Base-by-base conservation (phyloP, 805 yeast genomes). In the Wickerhamia fluorescens region DNA sequence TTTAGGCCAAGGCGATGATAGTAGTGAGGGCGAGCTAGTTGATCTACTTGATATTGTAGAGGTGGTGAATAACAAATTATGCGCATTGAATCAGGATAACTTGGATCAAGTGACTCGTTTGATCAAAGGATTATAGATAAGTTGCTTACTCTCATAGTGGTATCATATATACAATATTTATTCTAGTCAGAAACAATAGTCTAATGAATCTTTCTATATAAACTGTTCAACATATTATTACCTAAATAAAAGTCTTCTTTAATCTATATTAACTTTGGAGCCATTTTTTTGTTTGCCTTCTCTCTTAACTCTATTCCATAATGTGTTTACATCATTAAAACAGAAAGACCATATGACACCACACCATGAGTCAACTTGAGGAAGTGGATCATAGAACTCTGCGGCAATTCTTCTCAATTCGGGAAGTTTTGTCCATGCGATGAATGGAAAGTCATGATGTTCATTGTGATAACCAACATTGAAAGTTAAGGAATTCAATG, bases 381-480 rank as follows among this genome's bases (percentile, higher is more conserved):
- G 96, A 33, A 87, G 65, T 3, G 84, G 83, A 24, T 72, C 80
- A 51, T 87, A 87, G 48, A 82, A 87, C 45, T 87, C 96, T 14
- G 66, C 50, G 3, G 95, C 95, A 18, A 83, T 71, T 26, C 56
- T 49, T 31, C 78, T 67, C 22, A 87, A 58, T 30, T 68, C 58
- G 20, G 82, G 83, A 27, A 87, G 60, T 37, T 75, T 73, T 1
- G 92, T 71, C 96, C 96, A 87, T 1, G 96, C 89, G 43, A 87
- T 71, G 51, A 78, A 87, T 2, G 96, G 96, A 66, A 87, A 87
- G 58, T 87, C 96, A 50, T 87, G 96, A 54, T 87, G 96, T 55
- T 87, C 96, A 46, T 83, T 86, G 55, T 87, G 96, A 50, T 84
- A 75, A 2, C 96, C 96, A 6, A 86, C 96, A 45, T 87, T 87